These are phyloP conservation scores for Backusella westeae DNA, from an alignment of 192 early-diverging fungal genomes.

Conservation along the genomic window DNA sequence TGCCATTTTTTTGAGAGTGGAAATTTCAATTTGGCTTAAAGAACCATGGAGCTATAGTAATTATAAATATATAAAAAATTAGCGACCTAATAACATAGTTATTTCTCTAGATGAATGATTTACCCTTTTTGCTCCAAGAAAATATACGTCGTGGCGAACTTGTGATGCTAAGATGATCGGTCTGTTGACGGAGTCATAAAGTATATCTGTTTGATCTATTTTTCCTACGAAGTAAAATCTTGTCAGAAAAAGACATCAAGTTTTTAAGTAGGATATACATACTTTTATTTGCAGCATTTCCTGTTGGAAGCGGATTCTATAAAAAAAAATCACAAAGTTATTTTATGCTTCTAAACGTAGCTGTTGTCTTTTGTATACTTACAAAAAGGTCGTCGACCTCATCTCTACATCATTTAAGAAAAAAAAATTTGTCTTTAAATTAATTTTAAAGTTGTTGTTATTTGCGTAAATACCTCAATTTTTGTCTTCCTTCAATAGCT, in stretches of 20 bases:
- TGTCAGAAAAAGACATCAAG: conserved; percentile 1
- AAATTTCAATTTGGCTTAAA: background rate
- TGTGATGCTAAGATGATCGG: background rate
- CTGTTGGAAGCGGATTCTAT: background rate
- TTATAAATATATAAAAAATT: conserved; percentile 2
- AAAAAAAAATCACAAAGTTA: conserved; percentile 3
- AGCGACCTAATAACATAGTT: background rate
- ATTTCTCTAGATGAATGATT: background rate
- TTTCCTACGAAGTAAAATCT: conserved; percentile 1
- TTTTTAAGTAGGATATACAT: conserved; percentile 1
- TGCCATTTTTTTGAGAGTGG: conserved; percentile 1
- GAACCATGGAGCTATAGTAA: background rate
- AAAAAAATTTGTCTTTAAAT: background rate
- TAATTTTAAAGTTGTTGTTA: conserved; percentile 1
- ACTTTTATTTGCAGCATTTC: background rate
- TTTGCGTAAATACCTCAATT: conserved; percentile 1
- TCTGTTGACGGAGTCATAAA: background rate
- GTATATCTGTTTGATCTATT: background rate
- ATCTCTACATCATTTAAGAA: background rate
- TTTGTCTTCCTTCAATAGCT: background rate
- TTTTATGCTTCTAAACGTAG: background rate
- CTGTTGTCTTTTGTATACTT: background rate
- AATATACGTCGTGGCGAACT: conserved; percentile 1
- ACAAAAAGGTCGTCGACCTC: conserved; percentile 1
- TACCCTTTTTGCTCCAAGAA: conserved; percentile 3